Conservation (phyloP, 257 asterid genomes). For the Fraxinus excelsior region DNA sequence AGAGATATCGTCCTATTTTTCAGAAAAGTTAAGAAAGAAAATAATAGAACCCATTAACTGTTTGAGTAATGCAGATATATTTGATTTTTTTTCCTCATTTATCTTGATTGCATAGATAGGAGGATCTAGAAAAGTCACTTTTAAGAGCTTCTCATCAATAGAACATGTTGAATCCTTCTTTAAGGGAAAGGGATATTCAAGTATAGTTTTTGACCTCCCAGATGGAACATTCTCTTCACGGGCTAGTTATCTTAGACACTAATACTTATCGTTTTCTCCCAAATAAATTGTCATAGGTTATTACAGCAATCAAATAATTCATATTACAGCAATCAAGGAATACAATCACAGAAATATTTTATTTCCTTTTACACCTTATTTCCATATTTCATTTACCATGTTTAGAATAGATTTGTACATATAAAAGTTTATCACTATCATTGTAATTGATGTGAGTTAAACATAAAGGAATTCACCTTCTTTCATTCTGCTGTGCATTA, state of each 20-base stretch:
- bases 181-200: constrained; percentile 70
- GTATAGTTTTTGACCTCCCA: constrained; percentile 29
- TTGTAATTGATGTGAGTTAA: too few species aligned
- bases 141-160: constrained; percentile 68
- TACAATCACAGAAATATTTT: too few species aligned
- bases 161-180: constrained; percentile 61
- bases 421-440: too few species aligned
- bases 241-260: neutral
- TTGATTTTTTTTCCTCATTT: neutral
- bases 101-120: constrained; percentile 42
- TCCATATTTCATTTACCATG: too few species aligned
- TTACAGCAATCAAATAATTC: too few species aligned
- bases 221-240: neutral
- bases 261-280: constrained; percentile 10
- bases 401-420: too few species aligned
- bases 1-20: constrained; percentile 91
- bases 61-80: neutral
- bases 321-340: too few species aligned
- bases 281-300: constrained; percentile 50
- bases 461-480: too few species aligned
- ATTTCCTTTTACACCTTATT: too few species aligned
- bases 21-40: constrained; percentile 63
- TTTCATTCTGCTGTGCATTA: too few species aligned
- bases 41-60: neutral
- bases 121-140: constrained; percentile 78